These are phyloP conservation scores for Cladophialophora psammophila DNA, from an alignment of 2,329 filamentous ascomycete genomes.

Conservation along the genomic window DNA sequence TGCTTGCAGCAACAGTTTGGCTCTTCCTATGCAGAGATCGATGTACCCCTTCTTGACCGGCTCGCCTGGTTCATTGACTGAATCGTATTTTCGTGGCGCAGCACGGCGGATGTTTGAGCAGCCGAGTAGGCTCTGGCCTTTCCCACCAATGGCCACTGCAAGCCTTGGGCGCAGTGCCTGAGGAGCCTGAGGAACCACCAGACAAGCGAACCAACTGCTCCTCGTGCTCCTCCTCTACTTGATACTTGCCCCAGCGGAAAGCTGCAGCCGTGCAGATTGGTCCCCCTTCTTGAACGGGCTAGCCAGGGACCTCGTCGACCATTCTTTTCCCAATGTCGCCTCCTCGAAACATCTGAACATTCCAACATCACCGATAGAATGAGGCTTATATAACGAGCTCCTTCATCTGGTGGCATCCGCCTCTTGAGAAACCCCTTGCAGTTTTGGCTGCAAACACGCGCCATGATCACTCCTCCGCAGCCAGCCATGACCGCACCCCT, in stretches of 20 bases:
- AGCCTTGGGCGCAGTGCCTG: background rate
- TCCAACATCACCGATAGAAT: background rate
- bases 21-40: background rate
- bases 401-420: background rate
- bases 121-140: constrained; percentile 16
- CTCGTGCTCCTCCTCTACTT: constrained; percentile 10
- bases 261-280: constrained; percentile 20
- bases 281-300: constrained; percentile 17
- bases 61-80: background rate
- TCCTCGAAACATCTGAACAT: constrained; percentile 9
- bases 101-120: constrained; percentile 9
- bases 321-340: constrained; percentile 13
- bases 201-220: constrained; percentile 16
- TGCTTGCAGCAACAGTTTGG: background rate
- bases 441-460: background rate
- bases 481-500: constrained; percentile 28
- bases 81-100: constrained; percentile 27
- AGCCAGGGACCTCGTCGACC: constrained; percentile 14
- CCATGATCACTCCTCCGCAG: constrained; percentile 24
- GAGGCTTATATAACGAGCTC: constrained; percentile 3
- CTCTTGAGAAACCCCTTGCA: background rate
- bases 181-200: constrained; percentile 6
- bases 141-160: constrained; percentile 16
- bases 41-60: background rate
- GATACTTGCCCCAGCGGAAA: background rate